Conservation (phyloP, 371 early-diverging fungal genomes). For the Actinomortierella ambigua region DNA sequence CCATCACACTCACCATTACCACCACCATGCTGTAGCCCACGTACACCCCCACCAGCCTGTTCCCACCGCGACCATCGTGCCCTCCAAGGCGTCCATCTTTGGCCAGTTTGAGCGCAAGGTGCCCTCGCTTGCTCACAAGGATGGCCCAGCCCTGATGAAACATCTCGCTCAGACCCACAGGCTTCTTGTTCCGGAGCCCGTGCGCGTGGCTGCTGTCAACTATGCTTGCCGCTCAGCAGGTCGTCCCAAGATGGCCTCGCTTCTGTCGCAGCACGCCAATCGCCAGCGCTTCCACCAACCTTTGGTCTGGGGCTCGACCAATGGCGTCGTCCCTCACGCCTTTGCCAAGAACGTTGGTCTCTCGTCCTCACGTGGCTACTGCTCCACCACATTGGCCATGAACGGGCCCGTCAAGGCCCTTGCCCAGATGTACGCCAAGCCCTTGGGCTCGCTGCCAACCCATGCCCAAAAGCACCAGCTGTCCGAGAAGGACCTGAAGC, state of each 20-base stretch:
- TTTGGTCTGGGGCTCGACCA: constrained; percentile 6
- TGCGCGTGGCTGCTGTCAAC: constrained; percentile 41
- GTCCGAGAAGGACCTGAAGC: constrained; percentile 8
- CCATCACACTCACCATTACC: neutral
- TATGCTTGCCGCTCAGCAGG: constrained; percentile 37
- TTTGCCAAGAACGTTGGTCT: constrained; percentile 35
- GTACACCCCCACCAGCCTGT: constrained; percentile 24
- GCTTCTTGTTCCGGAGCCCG: constrained; percentile 39
- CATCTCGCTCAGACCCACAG: constrained; percentile 23
- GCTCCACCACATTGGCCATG: constrained; percentile 14
- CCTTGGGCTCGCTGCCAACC: constrained; percentile 27
- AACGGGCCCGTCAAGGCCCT: constrained; percentile 40
- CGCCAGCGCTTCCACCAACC: constrained; percentile 32
- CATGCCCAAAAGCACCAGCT: constrained; percentile 16
- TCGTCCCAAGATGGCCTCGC: constrained; percentile 34
- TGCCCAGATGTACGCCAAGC: constrained; percentile 46
- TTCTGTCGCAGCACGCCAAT: constrained; percentile 25
- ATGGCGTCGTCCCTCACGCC: constrained; percentile 26
- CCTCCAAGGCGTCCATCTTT: constrained; percentile 13
- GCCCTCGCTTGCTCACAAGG: constrained; percentile 23
- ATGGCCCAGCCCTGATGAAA: constrained; percentile 28
- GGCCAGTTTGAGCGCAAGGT: constrained; percentile 42
- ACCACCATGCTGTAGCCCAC: constrained; percentile 16
- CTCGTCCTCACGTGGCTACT: constrained; percentile 35
- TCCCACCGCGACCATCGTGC: constrained; percentile 16